phyloP scores from a whole-genome alignment of 495 filamentous ascomycete genomes.

The Venustampulla echinocandica region DNA sequence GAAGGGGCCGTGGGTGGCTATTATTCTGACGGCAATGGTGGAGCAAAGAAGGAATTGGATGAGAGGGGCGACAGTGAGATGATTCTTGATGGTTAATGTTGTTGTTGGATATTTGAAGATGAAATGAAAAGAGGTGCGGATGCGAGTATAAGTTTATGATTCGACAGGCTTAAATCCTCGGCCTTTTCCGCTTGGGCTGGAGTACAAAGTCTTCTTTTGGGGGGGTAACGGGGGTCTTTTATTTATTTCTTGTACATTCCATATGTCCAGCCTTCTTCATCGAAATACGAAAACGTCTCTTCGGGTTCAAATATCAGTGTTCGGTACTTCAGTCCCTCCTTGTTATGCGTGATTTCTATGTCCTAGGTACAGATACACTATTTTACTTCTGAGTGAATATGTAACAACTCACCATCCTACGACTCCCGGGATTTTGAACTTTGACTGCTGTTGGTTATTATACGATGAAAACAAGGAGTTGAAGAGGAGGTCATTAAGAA shows the following conservation, averaged over 20 bases:
- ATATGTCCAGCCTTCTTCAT: not conserved
- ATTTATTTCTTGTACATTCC: not conserved
- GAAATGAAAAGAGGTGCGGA: not conserved
- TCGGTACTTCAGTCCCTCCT: too few relatives aligned
- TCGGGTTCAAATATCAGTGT: too few relatives aligned
- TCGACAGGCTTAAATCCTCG: not conserved
- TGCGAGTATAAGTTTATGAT: not conserved
- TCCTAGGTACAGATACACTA: too few relatives aligned
- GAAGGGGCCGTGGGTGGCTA: slow-evolving; percentile 21
- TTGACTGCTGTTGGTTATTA: too few relatives aligned
- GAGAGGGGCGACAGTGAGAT: slow-evolving; percentile 17
- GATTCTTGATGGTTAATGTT: slow-evolving; percentile 12
- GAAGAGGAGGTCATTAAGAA: too few relatives aligned
- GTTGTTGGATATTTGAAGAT: not conserved
- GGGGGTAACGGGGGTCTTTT: not conserved
- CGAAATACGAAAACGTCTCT: too few relatives aligned
- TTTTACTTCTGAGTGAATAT: too few relatives aligned
- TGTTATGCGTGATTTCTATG: too few relatives aligned
- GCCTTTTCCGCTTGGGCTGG: not conserved
- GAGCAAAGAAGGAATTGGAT: slow-evolving; percentile 10
- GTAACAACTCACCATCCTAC: too few relatives aligned
- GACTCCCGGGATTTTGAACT: too few relatives aligned
- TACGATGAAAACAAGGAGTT: too few relatives aligned
- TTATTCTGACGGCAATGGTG: slow-evolving; percentile 22
- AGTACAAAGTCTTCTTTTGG: not conserved